Percentiles rank a stretch among this genome's conserved stretches.
These are phyloP conservation scores for Delitschia confertaspora DNA, from an alignment of 495 filamentous ascomycete species.

Conservation along the genomic window DNA sequence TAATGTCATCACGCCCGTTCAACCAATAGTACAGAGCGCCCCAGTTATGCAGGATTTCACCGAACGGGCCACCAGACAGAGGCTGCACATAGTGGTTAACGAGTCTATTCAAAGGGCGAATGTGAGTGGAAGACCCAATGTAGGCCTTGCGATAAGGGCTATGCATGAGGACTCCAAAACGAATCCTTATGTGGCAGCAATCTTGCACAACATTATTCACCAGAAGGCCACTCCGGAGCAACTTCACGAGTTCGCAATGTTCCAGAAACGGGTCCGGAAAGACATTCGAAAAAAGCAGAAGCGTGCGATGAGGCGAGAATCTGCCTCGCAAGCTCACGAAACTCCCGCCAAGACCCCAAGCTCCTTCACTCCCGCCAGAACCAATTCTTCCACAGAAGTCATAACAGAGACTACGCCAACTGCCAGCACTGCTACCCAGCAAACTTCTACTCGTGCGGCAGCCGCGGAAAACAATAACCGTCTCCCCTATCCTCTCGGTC, in stretches of 20 bases:
- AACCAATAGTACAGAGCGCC: background rate
- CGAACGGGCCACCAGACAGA: background rate
- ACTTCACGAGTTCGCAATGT: no score
- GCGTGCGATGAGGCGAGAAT: no score
- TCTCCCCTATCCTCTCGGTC: no score
- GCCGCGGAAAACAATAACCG: no score
- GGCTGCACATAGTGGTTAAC: constrained; percentile 22
- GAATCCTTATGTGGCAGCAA: constrained; percentile 12
- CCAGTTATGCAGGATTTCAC: background rate
- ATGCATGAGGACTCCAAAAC: constrained; percentile 23
- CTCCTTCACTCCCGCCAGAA: no score
- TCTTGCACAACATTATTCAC: constrained; percentile 28
- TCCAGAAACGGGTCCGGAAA: no score
- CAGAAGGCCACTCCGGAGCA: constrained; percentile 24
- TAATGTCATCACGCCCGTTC: background rate
- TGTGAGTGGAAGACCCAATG: constrained; percentile 12
- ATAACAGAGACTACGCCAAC: no score
- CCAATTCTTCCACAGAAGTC: no score
- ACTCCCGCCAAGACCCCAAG: constrained; percentile 5
- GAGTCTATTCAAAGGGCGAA: constrained; percentile 24
- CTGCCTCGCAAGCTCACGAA: no score
- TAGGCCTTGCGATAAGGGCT: constrained; percentile 27
- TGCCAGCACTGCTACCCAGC: no score
- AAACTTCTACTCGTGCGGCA: no score
- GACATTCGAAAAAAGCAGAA: no score